A percentile compares a stretch with the other conserved stretches of the same genome.
Conservation (phyloP, 1,284 basidiomycete species). For the Golubevia pallescens region DNA sequence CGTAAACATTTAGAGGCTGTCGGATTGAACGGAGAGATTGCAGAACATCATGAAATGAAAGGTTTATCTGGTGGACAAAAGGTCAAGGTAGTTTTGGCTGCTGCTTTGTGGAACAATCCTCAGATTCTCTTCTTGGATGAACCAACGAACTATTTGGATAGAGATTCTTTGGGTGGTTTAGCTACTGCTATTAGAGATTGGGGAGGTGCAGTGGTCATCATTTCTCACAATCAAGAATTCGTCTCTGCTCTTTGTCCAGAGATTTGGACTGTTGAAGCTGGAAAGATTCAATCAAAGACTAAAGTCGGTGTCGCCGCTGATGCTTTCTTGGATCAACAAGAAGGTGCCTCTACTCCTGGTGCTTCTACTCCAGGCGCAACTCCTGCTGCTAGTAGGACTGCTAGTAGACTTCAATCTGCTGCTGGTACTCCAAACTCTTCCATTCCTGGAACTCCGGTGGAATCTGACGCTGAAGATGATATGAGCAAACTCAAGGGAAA, state of each 20-base stretch:
- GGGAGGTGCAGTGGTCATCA: slow-evolving; percentile 95
- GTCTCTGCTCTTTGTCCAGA: slow-evolving; percentile 64
- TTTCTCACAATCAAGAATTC: slow-evolving; percentile 80
- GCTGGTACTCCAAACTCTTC: neutral
- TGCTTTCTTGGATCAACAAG: too few species aligned
- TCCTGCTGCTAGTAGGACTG: neutral
- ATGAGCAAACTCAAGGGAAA: slow-evolving; percentile 63
- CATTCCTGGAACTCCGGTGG: neutral
- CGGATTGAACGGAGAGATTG: slow-evolving; percentile 94
- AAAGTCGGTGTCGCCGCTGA: too few species aligned
- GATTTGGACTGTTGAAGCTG: slow-evolving; percentile 69
- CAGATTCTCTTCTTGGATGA: slow-evolving; percentile 65
- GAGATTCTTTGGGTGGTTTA: slow-evolving; percentile 88
- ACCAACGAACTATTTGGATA: slow-evolving; percentile 96
- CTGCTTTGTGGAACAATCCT: slow-evolving; percentile 60
- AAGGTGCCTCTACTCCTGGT: too few species aligned
- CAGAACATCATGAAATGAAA: slow-evolving; percentile 66
- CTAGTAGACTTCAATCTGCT: too few species aligned
- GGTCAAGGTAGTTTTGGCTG: slow-evolving; percentile 77
- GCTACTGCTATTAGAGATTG: slow-evolving; percentile 96
- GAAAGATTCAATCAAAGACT: too few species aligned
- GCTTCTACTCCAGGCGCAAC: neutral
- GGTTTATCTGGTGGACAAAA: slow-evolving; percentile 74
- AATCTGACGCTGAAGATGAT: slow-evolving; percentile 23
- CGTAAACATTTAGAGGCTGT: slow-evolving; percentile 70